Percentiles rank a stretch among this genome's conserved stretches.
phyloP scores from a whole-genome alignment of 352 stramenopile species.

The Phytophthora pinifolia region DNA sequence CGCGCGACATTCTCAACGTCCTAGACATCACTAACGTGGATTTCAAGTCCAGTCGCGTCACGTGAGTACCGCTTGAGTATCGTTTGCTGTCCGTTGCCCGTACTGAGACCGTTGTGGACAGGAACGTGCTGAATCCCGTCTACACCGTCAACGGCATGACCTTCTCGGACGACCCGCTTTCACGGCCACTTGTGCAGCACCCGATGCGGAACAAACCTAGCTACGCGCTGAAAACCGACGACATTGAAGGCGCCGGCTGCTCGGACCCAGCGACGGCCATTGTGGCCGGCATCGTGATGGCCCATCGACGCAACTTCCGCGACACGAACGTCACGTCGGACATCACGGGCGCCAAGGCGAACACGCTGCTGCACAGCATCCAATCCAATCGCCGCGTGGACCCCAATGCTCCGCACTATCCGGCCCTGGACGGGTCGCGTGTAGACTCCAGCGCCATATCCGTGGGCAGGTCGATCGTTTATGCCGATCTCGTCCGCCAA shows the following conservation, averaged over 20 bases:
- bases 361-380: slow-evolving; percentile 71
- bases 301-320: slow-evolving; percentile 56
- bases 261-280: slow-evolving; percentile 48
- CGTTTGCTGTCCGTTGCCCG: not conserved
- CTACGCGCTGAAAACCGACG: slow-evolving; percentile 54
- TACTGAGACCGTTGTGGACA: slow-evolving; percentile 16
- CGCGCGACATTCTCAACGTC: slow-evolving; percentile 65
- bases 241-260: slow-evolving; percentile 65
- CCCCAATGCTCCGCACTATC: slow-evolving; percentile 64
- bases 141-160: slow-evolving; percentile 74
- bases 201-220: slow-evolving; percentile 51
- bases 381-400: slow-evolving; percentile 65
- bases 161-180: slow-evolving; percentile 48
- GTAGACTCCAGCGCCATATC: slow-evolving; percentile 71
- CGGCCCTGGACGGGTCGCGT: slow-evolving; percentile 50
- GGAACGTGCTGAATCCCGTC: slow-evolving; percentile 72
- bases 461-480: slow-evolving; percentile 71
- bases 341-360: slow-evolving; percentile 59
- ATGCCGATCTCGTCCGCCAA: slow-evolving; percentile 50
- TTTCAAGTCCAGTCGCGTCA: slow-evolving; percentile 73
- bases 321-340: slow-evolving; percentile 61
- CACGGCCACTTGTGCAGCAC: slow-evolving; percentile 47
- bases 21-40: slow-evolving; percentile 69
- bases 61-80: slow-evolving; percentile 31
- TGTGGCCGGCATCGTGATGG: slow-evolving; percentile 63